Percentiles rank a stretch among this genome's conserved stretches.
Evolutionary conservation across 768 basidiomycete genomes (phyloP).

Genomic region (Lenzites betulinus): DNA sequence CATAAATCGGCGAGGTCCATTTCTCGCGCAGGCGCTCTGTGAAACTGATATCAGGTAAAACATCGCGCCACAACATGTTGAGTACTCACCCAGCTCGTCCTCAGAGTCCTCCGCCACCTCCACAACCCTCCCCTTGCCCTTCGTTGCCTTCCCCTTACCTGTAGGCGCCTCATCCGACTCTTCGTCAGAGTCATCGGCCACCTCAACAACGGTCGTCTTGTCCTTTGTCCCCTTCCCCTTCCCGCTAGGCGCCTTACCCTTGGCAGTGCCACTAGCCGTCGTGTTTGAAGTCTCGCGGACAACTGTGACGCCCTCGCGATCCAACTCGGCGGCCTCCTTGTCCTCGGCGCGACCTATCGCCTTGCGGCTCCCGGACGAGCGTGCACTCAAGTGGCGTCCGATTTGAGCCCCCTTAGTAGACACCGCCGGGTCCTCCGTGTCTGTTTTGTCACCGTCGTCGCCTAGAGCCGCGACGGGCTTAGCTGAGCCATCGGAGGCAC

Average conservation of each 20-base stretch:
- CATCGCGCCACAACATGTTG: not conserved
- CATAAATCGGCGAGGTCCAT: constrained; percentile 39
- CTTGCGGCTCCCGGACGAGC: not conserved
- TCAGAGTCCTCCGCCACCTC: too few relatives aligned
- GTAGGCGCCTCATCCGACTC: not conserved
- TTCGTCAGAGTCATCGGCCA: too few relatives aligned
- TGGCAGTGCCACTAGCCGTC: not conserved
- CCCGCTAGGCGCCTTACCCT: not conserved
- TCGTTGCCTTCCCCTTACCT: too few relatives aligned
- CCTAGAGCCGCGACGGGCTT: too few relatives aligned
- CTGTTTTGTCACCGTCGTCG: too few relatives aligned
- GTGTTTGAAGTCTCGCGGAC: not conserved
- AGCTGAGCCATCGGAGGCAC: too few relatives aligned
- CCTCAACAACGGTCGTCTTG: too few relatives aligned
- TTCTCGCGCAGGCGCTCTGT: constrained; percentile 24
- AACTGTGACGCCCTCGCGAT: not conserved
- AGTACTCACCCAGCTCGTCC: not conserved
- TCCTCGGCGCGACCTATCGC: not conserved
- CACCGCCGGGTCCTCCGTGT: too few relatives aligned
- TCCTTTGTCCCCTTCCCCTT: not conserved
- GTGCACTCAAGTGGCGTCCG: not conserved
- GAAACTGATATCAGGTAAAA: too few relatives aligned
- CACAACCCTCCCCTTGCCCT: too few relatives aligned
- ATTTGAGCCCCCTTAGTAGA: too few relatives aligned
- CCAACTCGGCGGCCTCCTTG: not conserved